Conservation (phyloP, 768 basidiomycete species). For the Tricholoma sp. region DNA sequence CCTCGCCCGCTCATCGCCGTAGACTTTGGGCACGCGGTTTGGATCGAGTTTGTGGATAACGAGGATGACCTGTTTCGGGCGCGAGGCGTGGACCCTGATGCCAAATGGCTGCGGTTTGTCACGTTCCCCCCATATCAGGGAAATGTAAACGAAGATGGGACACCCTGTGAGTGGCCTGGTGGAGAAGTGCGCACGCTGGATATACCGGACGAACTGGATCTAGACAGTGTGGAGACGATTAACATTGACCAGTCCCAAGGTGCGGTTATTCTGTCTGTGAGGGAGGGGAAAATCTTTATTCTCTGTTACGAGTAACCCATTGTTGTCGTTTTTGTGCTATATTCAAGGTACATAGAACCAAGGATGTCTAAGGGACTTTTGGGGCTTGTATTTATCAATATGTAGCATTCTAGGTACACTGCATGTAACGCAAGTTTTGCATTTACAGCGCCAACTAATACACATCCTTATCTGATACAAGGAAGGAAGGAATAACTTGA, state of each 20-base stretch:
- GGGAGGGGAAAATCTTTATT: constrained; percentile 67
- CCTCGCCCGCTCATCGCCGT: constrained; percentile 74
- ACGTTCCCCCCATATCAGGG: constrained; percentile 57
- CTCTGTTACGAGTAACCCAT: constrained; percentile 52
- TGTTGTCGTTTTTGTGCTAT: background rate
- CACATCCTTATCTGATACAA: no score
- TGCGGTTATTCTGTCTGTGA: constrained; percentile 63
- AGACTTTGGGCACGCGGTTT: constrained; percentile 84
- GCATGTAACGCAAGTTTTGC: no score
- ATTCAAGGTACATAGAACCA: background rate
- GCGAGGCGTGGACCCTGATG: constrained; percentile 23
- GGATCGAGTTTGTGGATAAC: constrained; percentile 57
- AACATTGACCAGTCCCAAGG: constrained; percentile 77
- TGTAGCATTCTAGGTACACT: constrained; percentile 8
- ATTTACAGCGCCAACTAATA: no score
- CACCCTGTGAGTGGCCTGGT: constrained; percentile 25
- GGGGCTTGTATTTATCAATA: constrained; percentile 11
- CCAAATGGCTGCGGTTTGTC: constrained; percentile 61
- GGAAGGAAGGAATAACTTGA: no score
- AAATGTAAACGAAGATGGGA: constrained; percentile 19
- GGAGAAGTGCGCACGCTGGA: constrained; percentile 56
- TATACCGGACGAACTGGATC: constrained; percentile 58
- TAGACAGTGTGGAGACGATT: constrained; percentile 66
- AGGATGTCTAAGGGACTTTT: background rate
- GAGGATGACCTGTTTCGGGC: constrained; percentile 19